Conservation (phyloP, 2,329 filamentous ascomycete species). For the Cadophora sp. region DNA sequence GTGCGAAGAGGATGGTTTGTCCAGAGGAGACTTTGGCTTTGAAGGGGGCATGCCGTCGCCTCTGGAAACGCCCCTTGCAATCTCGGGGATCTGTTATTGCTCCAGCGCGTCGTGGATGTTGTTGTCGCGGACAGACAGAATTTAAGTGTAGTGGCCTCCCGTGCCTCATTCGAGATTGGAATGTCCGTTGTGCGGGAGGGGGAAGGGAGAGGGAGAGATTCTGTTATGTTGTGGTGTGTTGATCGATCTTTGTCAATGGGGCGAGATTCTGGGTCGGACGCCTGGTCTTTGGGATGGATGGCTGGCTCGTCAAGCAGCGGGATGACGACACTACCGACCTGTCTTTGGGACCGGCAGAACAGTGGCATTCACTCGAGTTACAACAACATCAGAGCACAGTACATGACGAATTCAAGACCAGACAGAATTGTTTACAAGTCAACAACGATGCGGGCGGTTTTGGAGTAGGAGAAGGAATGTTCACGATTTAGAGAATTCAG, state of each 20-base stretch:
- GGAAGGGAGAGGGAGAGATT: not conserved
- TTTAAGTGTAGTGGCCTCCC: not conserved
- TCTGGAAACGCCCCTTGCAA: constrained; percentile 28
- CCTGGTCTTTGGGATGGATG: constrained; percentile 9
- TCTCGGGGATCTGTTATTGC: constrained; percentile 19
- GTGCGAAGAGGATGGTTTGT: constrained; percentile 41
- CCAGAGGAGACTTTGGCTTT: constrained; percentile 43
- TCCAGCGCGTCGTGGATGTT: constrained; percentile 26
- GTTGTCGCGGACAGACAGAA: not conserved
- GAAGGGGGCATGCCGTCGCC: constrained; percentile 43
- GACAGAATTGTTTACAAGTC: not conserved
- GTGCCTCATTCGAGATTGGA: not conserved
- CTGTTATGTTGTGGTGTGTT: not conserved
- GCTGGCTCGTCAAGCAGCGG: constrained; percentile 7
- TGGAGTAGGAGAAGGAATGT: not conserved
- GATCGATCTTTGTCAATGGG: constrained; percentile 15
- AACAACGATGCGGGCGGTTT: not conserved
- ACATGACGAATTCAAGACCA: not conserved
- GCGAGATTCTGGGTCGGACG: constrained; percentile 6
- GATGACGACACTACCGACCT: constrained; percentile 7
- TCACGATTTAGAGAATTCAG: not conserved
- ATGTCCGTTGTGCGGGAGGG: not conserved
- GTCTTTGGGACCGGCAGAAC: not conserved
- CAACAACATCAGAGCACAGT: not conserved
- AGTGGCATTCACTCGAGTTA: constrained; percentile 1